Evolutionary conservation across 1,284 basidiomycete genomes (phyloP).

Genomic region (Gymnopus androsaceus): DNA sequence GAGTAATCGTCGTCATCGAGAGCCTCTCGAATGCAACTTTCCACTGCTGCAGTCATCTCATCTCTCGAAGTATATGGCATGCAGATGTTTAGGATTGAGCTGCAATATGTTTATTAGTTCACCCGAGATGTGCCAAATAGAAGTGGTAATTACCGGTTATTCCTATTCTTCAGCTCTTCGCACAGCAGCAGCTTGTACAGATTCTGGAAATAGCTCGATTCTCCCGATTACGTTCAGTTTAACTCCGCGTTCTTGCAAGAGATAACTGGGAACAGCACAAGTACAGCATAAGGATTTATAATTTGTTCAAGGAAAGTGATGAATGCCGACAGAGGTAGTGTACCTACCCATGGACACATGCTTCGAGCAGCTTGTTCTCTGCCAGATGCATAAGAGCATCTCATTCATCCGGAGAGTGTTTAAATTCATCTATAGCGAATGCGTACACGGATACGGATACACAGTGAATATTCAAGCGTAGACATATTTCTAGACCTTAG

Average conservation of each 20-base stretch:
- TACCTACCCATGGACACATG: slow-evolving; percentile 80
- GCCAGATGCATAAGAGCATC: slow-evolving; percentile 86
- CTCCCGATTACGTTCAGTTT: slow-evolving; percentile 85
- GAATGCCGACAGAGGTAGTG: neutral
- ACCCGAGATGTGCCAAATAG: neutral
- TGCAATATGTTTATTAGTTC: slow-evolving; percentile 32
- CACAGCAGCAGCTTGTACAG: slow-evolving; percentile 75
- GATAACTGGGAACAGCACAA: slow-evolving; percentile 49
- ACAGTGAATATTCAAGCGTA: slow-evolving; percentile 74
- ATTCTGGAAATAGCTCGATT: slow-evolving; percentile 71
- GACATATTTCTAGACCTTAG: slow-evolving; percentile 83
- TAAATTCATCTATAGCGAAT: slow-evolving; percentile 98
- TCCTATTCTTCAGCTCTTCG: slow-evolving; percentile 73
- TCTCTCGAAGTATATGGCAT: slow-evolving; percentile 93
- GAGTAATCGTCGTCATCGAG: slow-evolving; percentile 25
- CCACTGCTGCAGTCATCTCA: slow-evolving; percentile 84
- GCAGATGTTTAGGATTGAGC: slow-evolving; percentile 91
- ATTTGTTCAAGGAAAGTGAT: too few relatives aligned
- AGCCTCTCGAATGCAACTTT: slow-evolving; percentile 54
- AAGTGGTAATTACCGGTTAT: slow-evolving; percentile 66
- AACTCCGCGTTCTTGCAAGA: slow-evolving; percentile 82
- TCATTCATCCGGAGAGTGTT: slow-evolving; percentile 83
- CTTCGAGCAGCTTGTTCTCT: slow-evolving; percentile 78
- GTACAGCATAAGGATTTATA: too few relatives aligned
- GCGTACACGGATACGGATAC: slow-evolving; percentile 96